A percentile compares a stretch with the other conserved stretches of the same genome.
Conservation (phyloP, 208 protist genomes). For the Phytomonas sp. region DNA sequence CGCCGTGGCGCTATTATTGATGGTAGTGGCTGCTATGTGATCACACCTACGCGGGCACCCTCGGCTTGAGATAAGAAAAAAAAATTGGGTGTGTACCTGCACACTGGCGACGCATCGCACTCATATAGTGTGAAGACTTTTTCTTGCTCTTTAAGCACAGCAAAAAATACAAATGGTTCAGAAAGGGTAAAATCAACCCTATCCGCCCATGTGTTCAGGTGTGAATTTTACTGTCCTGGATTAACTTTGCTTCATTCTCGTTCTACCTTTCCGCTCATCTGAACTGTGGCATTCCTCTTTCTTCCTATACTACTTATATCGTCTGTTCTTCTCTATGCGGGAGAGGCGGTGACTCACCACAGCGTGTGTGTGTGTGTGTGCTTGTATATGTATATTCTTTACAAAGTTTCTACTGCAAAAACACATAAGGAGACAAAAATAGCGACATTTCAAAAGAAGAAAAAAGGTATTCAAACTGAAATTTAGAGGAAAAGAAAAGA, state of each 20-base stretch:
- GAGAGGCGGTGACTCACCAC: not conserved
- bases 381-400: not conserved
- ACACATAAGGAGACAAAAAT: not conserved
- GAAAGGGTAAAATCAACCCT: not conserved
- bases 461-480: slow-evolving; percentile 12
- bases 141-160: too few relatives aligned
- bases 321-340: not conserved
- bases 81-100: too few relatives aligned
- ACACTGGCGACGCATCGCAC: too few relatives aligned
- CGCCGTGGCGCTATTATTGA: too few relatives aligned
- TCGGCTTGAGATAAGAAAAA: too few relatives aligned
- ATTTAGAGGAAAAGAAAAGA: slow-evolving; percentile 7
- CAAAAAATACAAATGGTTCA: too few relatives aligned
- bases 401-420: slow-evolving; percentile 2
- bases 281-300: not conserved
- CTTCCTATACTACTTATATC: not conserved
- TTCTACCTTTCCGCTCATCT: not conserved
- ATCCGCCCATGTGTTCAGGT: not conserved
- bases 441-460: slow-evolving; percentile 10
- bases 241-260: not conserved
- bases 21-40: too few relatives aligned
- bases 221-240: not conserved
- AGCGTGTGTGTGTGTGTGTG: slow-evolving; percentile 1
- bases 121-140: too few relatives aligned
- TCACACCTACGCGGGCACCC: too few relatives aligned